A percentile compares a stretch with the other conserved stretches of the same genome.
Evolutionary conservation across 2,329 filamentous ascomycete genomes (phyloP).

Genomic region (Fusarium piperis): DNA sequence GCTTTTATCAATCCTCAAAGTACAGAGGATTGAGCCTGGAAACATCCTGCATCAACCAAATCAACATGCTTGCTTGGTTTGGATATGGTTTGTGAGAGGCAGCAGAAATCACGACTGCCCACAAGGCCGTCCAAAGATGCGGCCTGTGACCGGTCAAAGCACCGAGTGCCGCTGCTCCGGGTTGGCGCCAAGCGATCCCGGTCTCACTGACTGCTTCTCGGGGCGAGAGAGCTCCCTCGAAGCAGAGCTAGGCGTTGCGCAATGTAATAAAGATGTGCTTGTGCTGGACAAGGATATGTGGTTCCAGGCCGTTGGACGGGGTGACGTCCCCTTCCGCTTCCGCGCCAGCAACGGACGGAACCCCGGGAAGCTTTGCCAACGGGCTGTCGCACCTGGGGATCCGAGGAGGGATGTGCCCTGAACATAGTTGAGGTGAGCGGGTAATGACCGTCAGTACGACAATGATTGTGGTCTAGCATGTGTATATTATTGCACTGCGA

Average conservation of each 20-base stretch:
- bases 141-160: neutral
- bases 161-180: neutral
- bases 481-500: neutral
- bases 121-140: neutral
- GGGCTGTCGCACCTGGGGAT: neutral
- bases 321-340: conserved; percentile 7
- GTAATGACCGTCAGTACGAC: neutral
- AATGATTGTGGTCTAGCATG: no score
- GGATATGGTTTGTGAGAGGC: neutral
- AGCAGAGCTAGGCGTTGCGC: neutral
- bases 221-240: neutral
- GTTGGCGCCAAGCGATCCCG: neutral
- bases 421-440: neutral
- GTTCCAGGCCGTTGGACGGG: conserved; percentile 8
- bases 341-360: neutral
- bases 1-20: neutral
- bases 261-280: neutral
- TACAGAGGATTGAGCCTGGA: neutral
- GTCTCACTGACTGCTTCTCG: neutral
- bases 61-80: neutral
- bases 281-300: neutral
- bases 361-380: neutral
- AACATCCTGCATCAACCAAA: neutral
- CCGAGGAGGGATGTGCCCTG: conserved; percentile 5
- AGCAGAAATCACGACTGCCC: neutral